Base-by-base conservation (phyloP, 2,329 filamentous ascomycete genomes). In the Xylariaceae sp. region DNA sequence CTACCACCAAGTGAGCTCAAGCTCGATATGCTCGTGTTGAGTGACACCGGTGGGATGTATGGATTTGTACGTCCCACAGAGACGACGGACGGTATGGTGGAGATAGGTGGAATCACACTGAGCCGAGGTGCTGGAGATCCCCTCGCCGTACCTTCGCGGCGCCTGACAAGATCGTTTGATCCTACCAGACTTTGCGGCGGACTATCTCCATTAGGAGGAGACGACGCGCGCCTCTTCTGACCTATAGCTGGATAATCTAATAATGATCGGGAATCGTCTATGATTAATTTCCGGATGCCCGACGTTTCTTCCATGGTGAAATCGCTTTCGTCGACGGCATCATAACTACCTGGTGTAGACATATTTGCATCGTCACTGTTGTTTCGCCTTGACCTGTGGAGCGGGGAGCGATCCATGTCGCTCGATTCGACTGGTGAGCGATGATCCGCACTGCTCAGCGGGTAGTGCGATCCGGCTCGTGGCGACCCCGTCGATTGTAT, bases 211-310 rank as follows among this genome's bases (percentile, higher is more conserved):
- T 71, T 69, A 0, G 74, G 76, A 1, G 80, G 80, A 22, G 80
- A 83, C 0, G 78, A 79, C 2, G 80, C 80, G 38, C 80, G 73
- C 43, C 81, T 75, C 67, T 84, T 84, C 54, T 76, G 75, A 6
- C 79, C 78, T 9, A 67, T 63, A 2, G 73, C 65, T 40, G 76
- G 70, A 54, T 69, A 71, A 22, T 74, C 71, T 3, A 50, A 39
- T 22, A 65, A 62, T 47, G 56, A 67, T 42, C 61, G 65, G 7
- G 64, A 55, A 45, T 78, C 79, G 43, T 82, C 78, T 17, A 80
- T 72, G 17, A 76, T 74, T 9, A 81, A 58, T 46, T 67, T 68
- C 28, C 66, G 65, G 48, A 75, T 64, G 7, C 71, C 67, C 12
- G 66, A 66, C 0, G 71, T 66, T 69, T 75, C 73, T 64, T 82